Conservation (phyloP, 257 asterid species). For the Sherardia arvensis region DNA sequence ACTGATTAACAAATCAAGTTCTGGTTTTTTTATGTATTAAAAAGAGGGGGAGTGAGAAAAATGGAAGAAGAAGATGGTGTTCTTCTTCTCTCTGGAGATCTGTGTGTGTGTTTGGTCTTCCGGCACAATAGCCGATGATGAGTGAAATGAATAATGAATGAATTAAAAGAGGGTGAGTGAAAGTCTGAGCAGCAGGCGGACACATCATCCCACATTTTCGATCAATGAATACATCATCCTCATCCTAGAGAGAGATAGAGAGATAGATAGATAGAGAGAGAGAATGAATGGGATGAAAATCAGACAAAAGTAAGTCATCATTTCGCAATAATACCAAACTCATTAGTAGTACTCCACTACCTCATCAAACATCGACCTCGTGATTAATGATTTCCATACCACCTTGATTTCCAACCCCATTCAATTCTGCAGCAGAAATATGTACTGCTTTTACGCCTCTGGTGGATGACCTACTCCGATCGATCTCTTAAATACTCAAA, state of each 20-base stretch:
- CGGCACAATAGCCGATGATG: slow-evolving; percentile 86
- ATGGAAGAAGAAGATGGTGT: background rate
- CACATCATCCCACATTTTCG: slow-evolving; percentile 6
- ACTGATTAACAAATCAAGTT: background rate
- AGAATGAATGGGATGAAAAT: background rate
- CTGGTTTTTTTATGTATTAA: background rate
- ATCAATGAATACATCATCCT: slow-evolving; percentile 15
- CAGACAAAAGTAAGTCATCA: slow-evolving; percentile 71
- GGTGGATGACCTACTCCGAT: background rate
- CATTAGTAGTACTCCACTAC: slow-evolving; percentile 24
- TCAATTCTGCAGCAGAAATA: background rate
- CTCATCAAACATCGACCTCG: slow-evolving; percentile 71
- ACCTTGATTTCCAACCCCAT: background rate
- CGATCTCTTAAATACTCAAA: too few relatives aligned
- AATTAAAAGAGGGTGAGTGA: slow-evolving; percentile 16
- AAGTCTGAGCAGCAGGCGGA: slow-evolving; percentile 8
- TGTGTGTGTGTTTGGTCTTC: slow-evolving; percentile 27
- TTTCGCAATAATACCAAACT: slow-evolving; percentile 56
- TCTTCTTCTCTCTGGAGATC: slow-evolving; percentile 16
- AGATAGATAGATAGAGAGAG: slow-evolving; percentile 7
- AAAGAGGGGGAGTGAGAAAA: background rate
- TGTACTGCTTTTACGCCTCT: too few relatives aligned
- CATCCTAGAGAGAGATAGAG: slow-evolving; percentile 13
- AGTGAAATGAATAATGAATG: slow-evolving; percentile 48
- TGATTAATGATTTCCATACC: slow-evolving; percentile 44